Percentiles rank a stretch among this genome's conserved stretches.
Conservation (phyloP, 768 basidiomycete genomes). For the Dentipellis sp. region DNA sequence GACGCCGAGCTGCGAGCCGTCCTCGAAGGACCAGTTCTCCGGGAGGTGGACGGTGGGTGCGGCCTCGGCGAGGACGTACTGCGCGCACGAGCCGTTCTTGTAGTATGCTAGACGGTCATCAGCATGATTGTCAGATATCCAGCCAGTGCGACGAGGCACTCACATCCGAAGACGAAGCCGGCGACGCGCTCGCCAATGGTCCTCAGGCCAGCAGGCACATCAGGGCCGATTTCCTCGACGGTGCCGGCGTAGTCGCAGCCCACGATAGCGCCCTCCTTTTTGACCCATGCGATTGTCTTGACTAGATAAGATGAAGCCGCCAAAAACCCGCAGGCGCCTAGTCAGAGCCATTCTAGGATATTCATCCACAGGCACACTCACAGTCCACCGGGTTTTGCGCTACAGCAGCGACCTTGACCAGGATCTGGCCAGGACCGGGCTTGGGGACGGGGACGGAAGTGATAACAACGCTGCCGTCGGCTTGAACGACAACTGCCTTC, state of each 20-base stretch:
- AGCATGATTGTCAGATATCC: background rate
- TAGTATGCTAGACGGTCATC: background rate
- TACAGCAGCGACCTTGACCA: constrained; percentile 2
- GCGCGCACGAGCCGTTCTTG: constrained; percentile 5
- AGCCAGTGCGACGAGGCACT: background rate
- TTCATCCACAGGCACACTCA: background rate
- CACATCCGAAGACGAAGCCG: constrained; percentile 1
- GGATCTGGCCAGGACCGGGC: background rate
- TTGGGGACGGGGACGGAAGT: background rate
- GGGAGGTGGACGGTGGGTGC: constrained; percentile 5
- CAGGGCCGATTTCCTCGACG: constrained; percentile 10
- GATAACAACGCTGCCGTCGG: background rate
- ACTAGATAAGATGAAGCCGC: background rate
- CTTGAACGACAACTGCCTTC: background rate
- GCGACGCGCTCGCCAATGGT: constrained; percentile 12
- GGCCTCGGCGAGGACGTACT: constrained; percentile 9
- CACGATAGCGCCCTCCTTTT: constrained; percentile 1
- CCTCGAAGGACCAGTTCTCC: constrained; percentile 9
- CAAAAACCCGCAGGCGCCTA: background rate
- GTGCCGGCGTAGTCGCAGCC: constrained; percentile 13
- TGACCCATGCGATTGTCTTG: background rate
- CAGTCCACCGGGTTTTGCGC: constrained; percentile 2
- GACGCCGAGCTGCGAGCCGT: constrained; percentile 11
- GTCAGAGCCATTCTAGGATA: background rate
- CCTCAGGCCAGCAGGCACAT: constrained; percentile 7